Evolutionary conservation across 768 basidiomycete species (phyloP).

Genomic region (Trametes maxima): DNA sequence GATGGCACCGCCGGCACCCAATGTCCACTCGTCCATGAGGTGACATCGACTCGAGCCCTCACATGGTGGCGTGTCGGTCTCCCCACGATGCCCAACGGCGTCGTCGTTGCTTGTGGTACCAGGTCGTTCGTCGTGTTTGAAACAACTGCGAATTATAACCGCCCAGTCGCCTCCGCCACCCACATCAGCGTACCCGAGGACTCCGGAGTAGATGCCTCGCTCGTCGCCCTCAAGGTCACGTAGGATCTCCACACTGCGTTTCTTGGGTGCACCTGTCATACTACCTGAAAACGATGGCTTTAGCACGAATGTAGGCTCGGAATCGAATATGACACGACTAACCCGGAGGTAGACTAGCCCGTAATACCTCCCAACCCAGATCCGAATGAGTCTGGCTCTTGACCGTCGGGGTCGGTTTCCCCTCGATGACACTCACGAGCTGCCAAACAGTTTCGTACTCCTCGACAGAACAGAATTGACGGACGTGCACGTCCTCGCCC

Average conservation of each 20-base stretch:
- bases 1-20: conserved; percentile 96
- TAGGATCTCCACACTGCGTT: conserved; percentile 89
- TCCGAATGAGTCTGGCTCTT: conserved; percentile 36
- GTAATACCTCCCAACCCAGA: conserved; percentile 79
- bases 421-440: conserved; percentile 92
- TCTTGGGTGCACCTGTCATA: conserved; percentile 98
- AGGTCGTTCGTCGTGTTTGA: conserved; percentile 59
- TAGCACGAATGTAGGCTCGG: background rate
- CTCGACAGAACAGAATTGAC: conserved; percentile 85
- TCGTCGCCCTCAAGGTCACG: conserved; percentile 73
- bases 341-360: conserved; percentile 86
- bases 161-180: conserved; percentile 92
- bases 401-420: conserved; percentile 43
- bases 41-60: too few relatives aligned
- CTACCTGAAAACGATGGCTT: conserved; percentile 55
- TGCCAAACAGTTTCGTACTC: conserved; percentile 96
- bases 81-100: too few relatives aligned
- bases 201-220: conserved; percentile 87
- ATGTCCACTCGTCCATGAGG: conserved; percentile 59
- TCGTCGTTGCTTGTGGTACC: background rate
- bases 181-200: conserved; percentile 90
- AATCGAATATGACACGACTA: conserved; percentile 22
- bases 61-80: too few relatives aligned
- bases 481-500: conserved; percentile 79
- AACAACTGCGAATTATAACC: conserved; percentile 91